Percentiles rank a stretch among this genome's conserved stretches.
These are phyloP conservation scores for Pythium insidiosum DNA, from an alignment of 352 stramenopile species.

Conservation along the genomic window DNA sequence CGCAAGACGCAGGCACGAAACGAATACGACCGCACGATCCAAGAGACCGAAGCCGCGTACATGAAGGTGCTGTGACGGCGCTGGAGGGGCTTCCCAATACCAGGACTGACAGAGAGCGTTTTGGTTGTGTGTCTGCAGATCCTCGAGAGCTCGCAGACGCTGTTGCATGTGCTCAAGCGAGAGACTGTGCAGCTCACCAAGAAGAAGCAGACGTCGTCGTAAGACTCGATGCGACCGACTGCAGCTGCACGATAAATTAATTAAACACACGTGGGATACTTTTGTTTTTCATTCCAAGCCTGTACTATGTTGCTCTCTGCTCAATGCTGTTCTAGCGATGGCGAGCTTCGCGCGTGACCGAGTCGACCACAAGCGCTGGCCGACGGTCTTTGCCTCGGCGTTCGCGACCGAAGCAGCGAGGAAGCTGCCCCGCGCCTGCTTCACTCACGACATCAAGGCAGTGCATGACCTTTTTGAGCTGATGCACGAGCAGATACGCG, in stretches of 20 bases:
- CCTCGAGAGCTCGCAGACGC: slow-evolving; percentile 90
- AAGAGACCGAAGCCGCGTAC: slow-evolving; percentile 92
- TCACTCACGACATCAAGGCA: slow-evolving; percentile 55
- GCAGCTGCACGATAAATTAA: slow-evolving; percentile 1
- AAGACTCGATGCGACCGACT: too few relatives aligned
- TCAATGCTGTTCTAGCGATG: slow-evolving; percentile 64
- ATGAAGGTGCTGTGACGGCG: too few relatives aligned
- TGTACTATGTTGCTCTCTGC: too few relatives aligned
- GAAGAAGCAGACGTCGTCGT: slow-evolving; percentile 90
- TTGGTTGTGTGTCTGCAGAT: slow-evolving; percentile 60
- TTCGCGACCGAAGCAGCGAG: slow-evolving; percentile 45
- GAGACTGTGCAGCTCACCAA: slow-evolving; percentile 93
- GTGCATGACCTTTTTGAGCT: slow-evolving; percentile 58
- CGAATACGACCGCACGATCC: slow-evolving; percentile 92
- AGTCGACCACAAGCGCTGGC: slow-evolving; percentile 58
- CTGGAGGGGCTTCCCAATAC: too few relatives aligned
- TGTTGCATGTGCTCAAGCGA: slow-evolving; percentile 92
- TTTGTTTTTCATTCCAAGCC: neutral
- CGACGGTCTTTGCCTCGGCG: slow-evolving; percentile 66
- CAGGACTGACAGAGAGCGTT: too few relatives aligned
- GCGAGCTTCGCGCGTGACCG: slow-evolving; percentile 43
- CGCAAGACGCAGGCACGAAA: slow-evolving; percentile 87
- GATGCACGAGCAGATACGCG: slow-evolving; percentile 54
- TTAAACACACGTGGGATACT: neutral
- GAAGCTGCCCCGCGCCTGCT: slow-evolving; percentile 10